These are phyloP conservation scores for Theileria sp. DNA, from an alignment of 169 alveolate genomes.

Conservation along the genomic window DNA sequence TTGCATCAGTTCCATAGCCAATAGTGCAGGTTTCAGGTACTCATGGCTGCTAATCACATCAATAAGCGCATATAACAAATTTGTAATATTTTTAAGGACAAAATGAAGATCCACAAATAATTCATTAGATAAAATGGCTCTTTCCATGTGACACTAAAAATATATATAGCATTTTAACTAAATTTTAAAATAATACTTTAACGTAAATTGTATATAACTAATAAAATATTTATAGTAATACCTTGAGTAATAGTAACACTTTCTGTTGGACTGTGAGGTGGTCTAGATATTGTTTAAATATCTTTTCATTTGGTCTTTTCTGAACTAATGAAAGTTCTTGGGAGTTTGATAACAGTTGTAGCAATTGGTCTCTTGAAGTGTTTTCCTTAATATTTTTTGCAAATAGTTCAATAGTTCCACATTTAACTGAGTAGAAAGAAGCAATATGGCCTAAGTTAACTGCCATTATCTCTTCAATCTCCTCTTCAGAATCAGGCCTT, in stretches of 20 bases:
- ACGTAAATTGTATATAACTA: background rate
- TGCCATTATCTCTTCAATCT: slow-evolving; percentile 66
- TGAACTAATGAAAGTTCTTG: slow-evolving; percentile 65
- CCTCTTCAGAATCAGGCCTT: slow-evolving; percentile 80
- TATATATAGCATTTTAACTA: too few species aligned
- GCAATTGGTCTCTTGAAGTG: slow-evolving; percentile 18
- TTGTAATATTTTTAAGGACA: slow-evolving; percentile 76
- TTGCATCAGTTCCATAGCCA: slow-evolving; percentile 95
- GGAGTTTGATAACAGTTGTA: slow-evolving; percentile 57
- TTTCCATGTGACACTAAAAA: slow-evolving; percentile 90
- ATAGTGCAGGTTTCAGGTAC: slow-evolving; percentile 91
- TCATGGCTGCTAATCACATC: slow-evolving; percentile 96
- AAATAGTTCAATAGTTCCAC: slow-evolving; percentile 75
- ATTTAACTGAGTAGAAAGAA: slow-evolving; percentile 70
- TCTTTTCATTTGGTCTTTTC: slow-evolving; percentile 56
- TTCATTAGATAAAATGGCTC: slow-evolving; percentile 84
- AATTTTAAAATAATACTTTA: background rate
- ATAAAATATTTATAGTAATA: slow-evolving; percentile 17
- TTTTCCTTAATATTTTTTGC: slow-evolving; percentile 51
- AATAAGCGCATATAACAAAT: slow-evolving; percentile 93
- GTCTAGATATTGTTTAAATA: slow-evolving; percentile 65
- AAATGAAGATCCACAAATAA: slow-evolving; percentile 78
- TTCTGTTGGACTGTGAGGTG: slow-evolving; percentile 44
- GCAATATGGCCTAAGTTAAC: slow-evolving; percentile 82
- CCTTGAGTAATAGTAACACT: slow-evolving; percentile 67